Evolutionary conservation across 2,329 filamentous ascomycete species (phyloP), one percentile per base, ranked within the genome.

Genomic region (Aspergillus aculeatinus): DNA sequence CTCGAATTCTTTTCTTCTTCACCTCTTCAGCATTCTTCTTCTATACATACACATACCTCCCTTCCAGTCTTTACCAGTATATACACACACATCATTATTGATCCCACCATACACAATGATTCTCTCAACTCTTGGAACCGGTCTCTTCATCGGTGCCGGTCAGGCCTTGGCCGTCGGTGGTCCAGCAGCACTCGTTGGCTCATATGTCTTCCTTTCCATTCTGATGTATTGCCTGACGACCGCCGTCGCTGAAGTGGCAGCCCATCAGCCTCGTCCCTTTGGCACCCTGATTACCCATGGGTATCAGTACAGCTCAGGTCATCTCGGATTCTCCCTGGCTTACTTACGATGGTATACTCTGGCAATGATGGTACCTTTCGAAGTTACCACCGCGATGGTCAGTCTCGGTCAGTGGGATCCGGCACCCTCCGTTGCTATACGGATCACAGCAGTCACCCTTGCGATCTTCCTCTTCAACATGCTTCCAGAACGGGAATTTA

Each of bases 351-450:
- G 80, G 80, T 81, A 79, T 57, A 72, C 76, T 1, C 65, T 76
- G 48, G 74, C 79, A 3, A 75, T 82, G 59, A 72, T 80, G 31
- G 74, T 82, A 2, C 80, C 78, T 56, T 82, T 84, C 61, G 87
- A 89, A 72, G 86, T 89, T 60, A 85, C 84, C 0, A 87, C 86
- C n/a, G 85, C 86, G 29, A 82, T 85, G 64, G 83, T 88, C 29
- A 80, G 89, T 35, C 84, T 89, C 65, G 76, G 84, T 60, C 84
- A 84, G 67, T 89, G 87, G 86, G 68, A 72, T 19, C 74, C 77
- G 12, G 69, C 68, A 5, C 55, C 74, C 27, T 72, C 72, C 10
- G 70, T 79, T 27, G 75, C 74, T 6, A 69, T 77, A 25, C 80
- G 79, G 68, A 76, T 82, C 53, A 81, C 80, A 7, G 81, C 86